phyloP scores from a whole-genome alignment of 148 eudicot genomes.

The Rhododendron williamsianum region DNA sequence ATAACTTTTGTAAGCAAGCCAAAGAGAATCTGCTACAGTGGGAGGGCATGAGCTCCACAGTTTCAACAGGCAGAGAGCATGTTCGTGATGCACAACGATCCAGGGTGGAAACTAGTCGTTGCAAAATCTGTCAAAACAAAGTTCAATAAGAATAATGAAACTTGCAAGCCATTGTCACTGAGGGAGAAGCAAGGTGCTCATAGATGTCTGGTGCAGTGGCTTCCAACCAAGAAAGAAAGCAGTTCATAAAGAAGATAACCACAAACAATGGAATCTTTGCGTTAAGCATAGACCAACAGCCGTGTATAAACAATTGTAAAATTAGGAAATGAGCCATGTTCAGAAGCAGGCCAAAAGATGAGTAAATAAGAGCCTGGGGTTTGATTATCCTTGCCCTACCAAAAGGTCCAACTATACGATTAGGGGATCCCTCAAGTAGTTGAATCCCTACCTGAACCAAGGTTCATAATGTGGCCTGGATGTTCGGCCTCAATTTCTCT shows the following conservation, averaged over 20 bases:
- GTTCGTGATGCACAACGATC: constrained; percentile 98
- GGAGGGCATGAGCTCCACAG: constrained; percentile 89
- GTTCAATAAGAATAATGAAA: background rate
- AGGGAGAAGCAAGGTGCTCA: constrained; percentile 5
- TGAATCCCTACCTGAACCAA: background rate
- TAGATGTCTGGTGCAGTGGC: background rate
- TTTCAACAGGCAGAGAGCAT: constrained; percentile 84
- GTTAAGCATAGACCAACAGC: background rate
- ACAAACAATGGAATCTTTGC: background rate
- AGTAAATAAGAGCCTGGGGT: background rate
- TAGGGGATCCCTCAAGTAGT: background rate
- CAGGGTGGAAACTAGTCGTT: constrained; percentile 69
- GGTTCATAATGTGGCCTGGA: background rate
- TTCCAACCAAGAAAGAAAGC: background rate
- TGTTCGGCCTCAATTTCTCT: background rate
- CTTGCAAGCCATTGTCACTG: background rate
- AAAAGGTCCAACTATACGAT: background rate
- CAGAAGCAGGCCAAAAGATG: constrained; percentile 5
- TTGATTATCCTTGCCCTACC: background rate
- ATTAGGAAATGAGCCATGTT: background rate
- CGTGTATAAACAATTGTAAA: background rate
- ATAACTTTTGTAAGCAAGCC: constrained; percentile 80
- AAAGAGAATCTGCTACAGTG: constrained; percentile 95
- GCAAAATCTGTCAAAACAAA: constrained; percentile 50
- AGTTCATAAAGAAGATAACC: background rate